These are phyloP conservation scores for Trichosanthes truncata DNA, from an alignment of 306 rosid genomes.

Conservation along the genomic window DNA sequence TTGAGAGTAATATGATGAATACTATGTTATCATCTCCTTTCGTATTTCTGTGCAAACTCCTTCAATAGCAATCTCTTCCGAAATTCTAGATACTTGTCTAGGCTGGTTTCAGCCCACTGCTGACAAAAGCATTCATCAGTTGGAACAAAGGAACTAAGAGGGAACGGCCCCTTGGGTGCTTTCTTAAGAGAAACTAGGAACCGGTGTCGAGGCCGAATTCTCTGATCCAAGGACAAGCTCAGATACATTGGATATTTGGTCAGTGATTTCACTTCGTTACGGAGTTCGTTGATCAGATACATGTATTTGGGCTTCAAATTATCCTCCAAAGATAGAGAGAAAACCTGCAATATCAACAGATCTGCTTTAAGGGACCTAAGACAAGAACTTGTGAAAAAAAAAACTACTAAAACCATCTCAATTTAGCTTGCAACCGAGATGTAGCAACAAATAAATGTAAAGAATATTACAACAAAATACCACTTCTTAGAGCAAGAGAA, in stretches of 20 bases:
- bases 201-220: conserved; percentile 97
- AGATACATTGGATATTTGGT: conserved; percentile 92
- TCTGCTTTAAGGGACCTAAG: neutral
- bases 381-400: neutral
- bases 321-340: conserved; percentile 83
- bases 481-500: neutral
- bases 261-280: conserved; percentile 79
- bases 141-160: conserved; percentile 78
- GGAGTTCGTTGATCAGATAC: conserved; percentile 87
- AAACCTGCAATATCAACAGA: conserved; percentile 42
- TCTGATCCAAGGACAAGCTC: conserved; percentile 89
- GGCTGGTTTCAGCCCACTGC: conserved; percentile 88
- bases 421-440: neutral
- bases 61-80: conserved; percentile 62
- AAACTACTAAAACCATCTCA: neutral
- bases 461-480: neutral
- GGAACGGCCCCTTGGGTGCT: conserved; percentile 97
- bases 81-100: conserved; percentile 77
- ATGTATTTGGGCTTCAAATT: conserved; percentile 89
- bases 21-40: conserved; percentile 35
- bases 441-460: neutral
- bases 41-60: conserved; percentile 70
- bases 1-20: neutral
- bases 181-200: conserved; percentile 87
- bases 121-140: conserved; percentile 88